Conservation (phyloP, 306 rosid species). For the Boehmeria nivea region DNA sequence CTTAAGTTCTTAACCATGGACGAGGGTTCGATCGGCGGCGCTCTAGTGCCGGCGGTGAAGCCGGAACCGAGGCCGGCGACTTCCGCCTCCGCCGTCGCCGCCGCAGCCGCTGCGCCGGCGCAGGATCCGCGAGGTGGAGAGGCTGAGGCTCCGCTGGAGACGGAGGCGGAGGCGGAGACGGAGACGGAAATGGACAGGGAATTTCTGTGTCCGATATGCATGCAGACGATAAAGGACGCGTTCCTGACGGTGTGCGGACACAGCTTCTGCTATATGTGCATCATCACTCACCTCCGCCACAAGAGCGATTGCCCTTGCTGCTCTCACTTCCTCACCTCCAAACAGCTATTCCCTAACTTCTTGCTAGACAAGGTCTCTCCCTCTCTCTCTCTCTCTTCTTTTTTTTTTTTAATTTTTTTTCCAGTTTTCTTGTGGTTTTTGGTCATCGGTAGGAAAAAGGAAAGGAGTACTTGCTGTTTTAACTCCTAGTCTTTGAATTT, state of each 20-base stretch:
- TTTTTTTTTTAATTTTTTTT: no score
- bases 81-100: slow-evolving; percentile 3
- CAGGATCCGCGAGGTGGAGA: slow-evolving; percentile 12
- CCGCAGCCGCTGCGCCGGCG: slow-evolving; percentile 7
- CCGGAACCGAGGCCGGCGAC: slow-evolving; percentile 11
- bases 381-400: neutral
- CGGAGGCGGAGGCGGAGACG: slow-evolving; percentile 3
- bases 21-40: slow-evolving; percentile 32
- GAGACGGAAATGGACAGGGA: slow-evolving; percentile 69
- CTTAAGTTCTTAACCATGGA: slow-evolving; percentile 15
- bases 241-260: slow-evolving; percentile 91
- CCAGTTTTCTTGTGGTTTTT: no score
- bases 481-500: no score
- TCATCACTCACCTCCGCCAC: slow-evolving; percentile 83
- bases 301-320: slow-evolving; percentile 99
- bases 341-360: slow-evolving; percentile 71
- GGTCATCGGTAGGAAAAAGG: no score
- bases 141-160: slow-evolving; percentile 1
- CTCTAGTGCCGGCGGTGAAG: slow-evolving; percentile 34
- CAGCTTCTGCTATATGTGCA: slow-evolving; percentile 97
- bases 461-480: no score
- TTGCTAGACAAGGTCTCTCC: slow-evolving; percentile 71
- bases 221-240: slow-evolving; percentile 85
- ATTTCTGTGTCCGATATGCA: slow-evolving; percentile 90
- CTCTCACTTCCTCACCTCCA: slow-evolving; percentile 64